These are phyloP conservation scores for Schizonepeta tenuifolia DNA, from an alignment of 257 asterid species.

Conservation along the genomic window DNA sequence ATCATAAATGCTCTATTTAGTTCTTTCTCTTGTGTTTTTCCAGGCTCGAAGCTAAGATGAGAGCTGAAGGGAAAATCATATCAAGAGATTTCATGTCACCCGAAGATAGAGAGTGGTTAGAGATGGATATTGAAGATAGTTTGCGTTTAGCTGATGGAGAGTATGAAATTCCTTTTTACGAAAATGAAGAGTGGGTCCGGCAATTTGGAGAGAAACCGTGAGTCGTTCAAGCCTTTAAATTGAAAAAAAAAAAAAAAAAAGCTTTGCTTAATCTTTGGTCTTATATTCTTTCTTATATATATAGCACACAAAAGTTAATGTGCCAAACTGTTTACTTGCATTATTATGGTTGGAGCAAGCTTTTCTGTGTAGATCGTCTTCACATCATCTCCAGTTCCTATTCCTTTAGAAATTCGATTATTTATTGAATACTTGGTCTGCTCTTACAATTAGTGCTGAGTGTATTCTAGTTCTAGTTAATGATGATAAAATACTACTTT, in stretches of 20 bases:
- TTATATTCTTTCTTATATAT: not conserved
- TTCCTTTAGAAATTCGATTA: not conserved
- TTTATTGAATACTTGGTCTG: not conserved
- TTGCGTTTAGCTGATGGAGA: slow-evolving; percentile 57
- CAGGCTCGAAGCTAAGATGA: slow-evolving; percentile 95
- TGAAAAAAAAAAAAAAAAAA: not conserved
- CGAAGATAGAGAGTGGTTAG: slow-evolving; percentile 95
- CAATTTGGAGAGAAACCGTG: slow-evolving; percentile 83
- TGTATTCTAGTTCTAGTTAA: not conserved
- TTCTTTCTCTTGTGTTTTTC: slow-evolving; percentile 25
- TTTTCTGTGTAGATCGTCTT: not conserved
- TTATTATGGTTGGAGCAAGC: not conserved
- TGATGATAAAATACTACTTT: not conserved
- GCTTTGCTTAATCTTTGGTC: slow-evolving; percentile 1
- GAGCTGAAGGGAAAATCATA: slow-evolving; percentile 86
- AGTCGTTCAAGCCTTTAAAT: slow-evolving; percentile 47
- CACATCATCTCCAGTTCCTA: not conserved
- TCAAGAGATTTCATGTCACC: slow-evolving; percentile 89
- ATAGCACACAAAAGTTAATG: slow-evolving; percentile 21
- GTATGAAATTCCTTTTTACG: slow-evolving; percentile 81
- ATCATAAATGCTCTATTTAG: slow-evolving; percentile 20
- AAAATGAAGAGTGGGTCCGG: slow-evolving; percentile 74
- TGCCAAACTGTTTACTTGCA: not conserved
- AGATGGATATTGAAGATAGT: slow-evolving; percentile 95
- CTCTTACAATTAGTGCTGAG: slow-evolving; percentile 9